Base-by-base conservation (phyloP, 2,329 filamentous ascomycete genomes). In the Fusarium praegraminearum region DNA sequence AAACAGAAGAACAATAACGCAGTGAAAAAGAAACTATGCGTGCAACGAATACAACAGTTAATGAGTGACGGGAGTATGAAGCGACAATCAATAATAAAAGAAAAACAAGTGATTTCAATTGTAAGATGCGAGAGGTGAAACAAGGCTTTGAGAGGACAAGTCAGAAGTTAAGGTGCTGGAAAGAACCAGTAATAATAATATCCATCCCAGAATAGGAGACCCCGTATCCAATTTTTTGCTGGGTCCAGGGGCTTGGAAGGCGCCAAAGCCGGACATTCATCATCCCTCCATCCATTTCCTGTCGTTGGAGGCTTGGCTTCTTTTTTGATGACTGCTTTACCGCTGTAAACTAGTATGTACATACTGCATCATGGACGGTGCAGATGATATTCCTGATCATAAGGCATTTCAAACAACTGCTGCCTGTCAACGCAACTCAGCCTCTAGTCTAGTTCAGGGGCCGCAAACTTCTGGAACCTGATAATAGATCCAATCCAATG, bases 71-170 rank as follows among this genome's bases (percentile, higher is more conserved):
- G 40, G 24, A 35, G 40, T 41, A 16, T 24, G 35, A 15, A 15
- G 46, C 36, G 43, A 44, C 26, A 35, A 24, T 45, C 40, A 51
- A 66, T 54, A 62, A 30, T 30, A 30, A 30, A 51, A 47, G 50
- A 40, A 65, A 61, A 60, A 47, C n/a, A 43, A 60, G 40, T 40
- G 33, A 52, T 47, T 36, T 58, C 65, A 57, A 69, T 65, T 56
- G 60, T 55, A 68, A 68, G 69, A 72, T 57, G 57, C 26, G 50
- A 63, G 51, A 40, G 28, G 57, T 71, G 62, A 73, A 71, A 73
- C 70, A 73, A 63, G 61, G 46, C 35, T 28, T 65, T 36, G 47
- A 74, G 70, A 74, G 72, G 70, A 74, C 72, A 74, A 64, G 65
- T 72, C 70, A 74, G 70, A 64, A 58, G 36, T 43, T 38, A 63